Percentiles rank a stretch among this genome's conserved stretches.
These are phyloP conservation scores for Neoarthrinium moseri DNA, from an alignment of 2,329 filamentous ascomycete species.

Conservation along the genomic window DNA sequence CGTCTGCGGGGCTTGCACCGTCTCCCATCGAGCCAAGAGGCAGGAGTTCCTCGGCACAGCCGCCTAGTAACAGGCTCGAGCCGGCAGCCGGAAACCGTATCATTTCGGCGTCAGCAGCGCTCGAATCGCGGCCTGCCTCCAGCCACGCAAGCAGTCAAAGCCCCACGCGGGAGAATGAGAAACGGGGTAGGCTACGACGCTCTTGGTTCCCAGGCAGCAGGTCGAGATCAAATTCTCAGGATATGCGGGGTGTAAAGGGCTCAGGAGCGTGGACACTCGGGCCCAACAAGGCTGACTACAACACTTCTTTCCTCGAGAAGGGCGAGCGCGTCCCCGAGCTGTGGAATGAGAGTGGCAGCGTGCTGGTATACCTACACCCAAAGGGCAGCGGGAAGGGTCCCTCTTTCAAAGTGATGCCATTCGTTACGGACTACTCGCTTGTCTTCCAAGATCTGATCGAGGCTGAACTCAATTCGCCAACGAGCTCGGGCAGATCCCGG, in stretches of 20 bases:
- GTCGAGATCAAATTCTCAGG: conserved; percentile 50
- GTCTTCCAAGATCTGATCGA: conserved; percentile 54
- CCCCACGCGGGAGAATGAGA: conserved; percentile 32
- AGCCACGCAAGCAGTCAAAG: conserved; percentile 44
- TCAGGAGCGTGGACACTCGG: conserved; percentile 55
- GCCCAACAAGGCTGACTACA: conserved; percentile 55
- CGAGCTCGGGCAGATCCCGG: conserved; percentile 29
- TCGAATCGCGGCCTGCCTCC: conserved; percentile 29
- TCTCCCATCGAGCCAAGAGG: conserved; percentile 36
- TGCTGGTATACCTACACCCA: conserved; percentile 57
- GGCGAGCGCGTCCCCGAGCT: conserved; percentile 64
- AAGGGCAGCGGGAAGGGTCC: conserved; percentile 48
- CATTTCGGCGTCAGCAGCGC: conserved; percentile 23
- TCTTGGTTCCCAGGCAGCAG: conserved; percentile 54
- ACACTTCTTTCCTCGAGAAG: conserved; percentile 47
- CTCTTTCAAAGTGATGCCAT: conserved; percentile 59
- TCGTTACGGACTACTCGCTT: conserved; percentile 52
- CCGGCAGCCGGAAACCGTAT: conserved; percentile 28
- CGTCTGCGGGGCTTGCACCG: conserved; percentile 14
- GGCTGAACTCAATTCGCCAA: conserved; percentile 36
- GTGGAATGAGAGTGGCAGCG: conserved; percentile 60
- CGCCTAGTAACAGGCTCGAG: conserved; percentile 26
- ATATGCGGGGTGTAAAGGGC: conserved; percentile 23
- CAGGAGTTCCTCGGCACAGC: conserved; percentile 49
- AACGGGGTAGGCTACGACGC: conserved; percentile 44